A percentile compares a stretch with the other conserved stretches of the same genome.
These are phyloP conservation scores for Penicillium cinerascens DNA, from an alignment of 495 filamentous ascomycete genomes.

Conservation along the genomic window DNA sequence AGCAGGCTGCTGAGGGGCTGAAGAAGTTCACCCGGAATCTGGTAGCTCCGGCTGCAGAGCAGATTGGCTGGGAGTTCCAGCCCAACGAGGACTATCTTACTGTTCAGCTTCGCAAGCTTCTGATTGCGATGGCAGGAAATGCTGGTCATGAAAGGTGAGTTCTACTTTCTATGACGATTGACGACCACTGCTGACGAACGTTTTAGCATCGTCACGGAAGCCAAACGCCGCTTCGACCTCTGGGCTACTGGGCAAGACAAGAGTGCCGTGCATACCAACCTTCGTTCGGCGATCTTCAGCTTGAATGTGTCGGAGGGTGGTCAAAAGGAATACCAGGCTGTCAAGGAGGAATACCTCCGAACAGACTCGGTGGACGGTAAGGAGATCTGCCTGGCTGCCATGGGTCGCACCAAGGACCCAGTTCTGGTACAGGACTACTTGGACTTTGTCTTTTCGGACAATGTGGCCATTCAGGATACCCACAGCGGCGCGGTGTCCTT, in stretches of 20 bases:
- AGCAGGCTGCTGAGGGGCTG: conserved; percentile 58
- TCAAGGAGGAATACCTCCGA: conserved; percentile 77
- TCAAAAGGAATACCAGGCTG: conserved; percentile 60
- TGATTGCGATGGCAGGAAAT: conserved; percentile 70
- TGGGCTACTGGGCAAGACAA: conserved; percentile 64
- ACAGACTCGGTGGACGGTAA: conserved; percentile 85
- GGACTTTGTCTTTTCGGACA: conserved; percentile 74
- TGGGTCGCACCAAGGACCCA: conserved; percentile 69
- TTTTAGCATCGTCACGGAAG: conserved; percentile 62
- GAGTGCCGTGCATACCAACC: conserved; percentile 70
- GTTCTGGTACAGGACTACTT: conserved; percentile 68
- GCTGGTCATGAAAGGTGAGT: conserved; percentile 69
- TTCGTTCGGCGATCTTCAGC: conserved; percentile 76
- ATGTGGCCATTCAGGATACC: conserved; percentile 76
- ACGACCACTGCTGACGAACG: conserved; percentile 19
- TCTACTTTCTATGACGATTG: not conserved
- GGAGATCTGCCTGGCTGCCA: conserved; percentile 72
- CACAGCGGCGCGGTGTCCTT: conserved; percentile 74
- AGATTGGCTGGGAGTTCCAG: conserved; percentile 80
- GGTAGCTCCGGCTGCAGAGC: conserved; percentile 64
- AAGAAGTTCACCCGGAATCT: conserved; percentile 71
- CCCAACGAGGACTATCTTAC: conserved; percentile 76
- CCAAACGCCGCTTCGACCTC: conserved; percentile 67
- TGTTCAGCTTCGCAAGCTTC: conserved; percentile 71
- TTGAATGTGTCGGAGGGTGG: conserved; percentile 69